phyloP scores from a whole-genome alignment of 2,329 filamentous ascomycete genomes.

The Diaporthe humulicola region DNA sequence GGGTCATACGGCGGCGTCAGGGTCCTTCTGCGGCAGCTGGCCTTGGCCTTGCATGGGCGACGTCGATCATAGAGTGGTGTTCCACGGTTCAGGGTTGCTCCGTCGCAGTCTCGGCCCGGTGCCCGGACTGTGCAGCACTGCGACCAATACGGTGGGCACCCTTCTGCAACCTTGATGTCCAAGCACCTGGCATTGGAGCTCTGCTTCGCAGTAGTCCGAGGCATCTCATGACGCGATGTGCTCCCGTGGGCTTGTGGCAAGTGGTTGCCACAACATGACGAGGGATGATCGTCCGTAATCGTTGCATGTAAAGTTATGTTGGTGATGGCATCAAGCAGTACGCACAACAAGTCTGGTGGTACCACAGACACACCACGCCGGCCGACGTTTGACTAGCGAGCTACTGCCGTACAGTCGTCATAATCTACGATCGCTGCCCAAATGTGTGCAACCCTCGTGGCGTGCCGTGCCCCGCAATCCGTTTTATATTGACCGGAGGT shows the following conservation, averaged over 20 bases:
- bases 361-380: not conserved
- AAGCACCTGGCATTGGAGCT: constrained; percentile 4
- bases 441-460: constrained; percentile 28
- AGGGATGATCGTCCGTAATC: not conserved
- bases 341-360: not conserved
- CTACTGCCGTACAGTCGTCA: constrained; percentile 3
- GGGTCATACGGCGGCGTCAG: constrained; percentile 13
- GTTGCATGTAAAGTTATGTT: not conserved
- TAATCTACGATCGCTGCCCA: constrained; percentile 2
- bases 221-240: constrained; percentile 20
- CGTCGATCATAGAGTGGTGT: constrained; percentile 16
- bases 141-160: constrained; percentile 26
- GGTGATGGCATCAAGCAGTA: constrained; percentile 10
- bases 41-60: constrained; percentile 7
- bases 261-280: not conserved
- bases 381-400: not conserved
- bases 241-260: constrained; percentile 7
- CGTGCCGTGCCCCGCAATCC: constrained; percentile 19
- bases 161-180: constrained; percentile 4
- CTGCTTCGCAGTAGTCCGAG: constrained; percentile 7
- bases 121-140: constrained; percentile 23
- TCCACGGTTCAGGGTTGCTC: constrained; percentile 27
- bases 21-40: constrained; percentile 18
- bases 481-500: constrained; percentile 23
- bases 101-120: constrained; percentile 29